Evolutionary conservation across 768 basidiomycete species (phyloP), one percentile per base, ranked within the genome.

Genomic region (Favolaschia claudopus): DNA sequence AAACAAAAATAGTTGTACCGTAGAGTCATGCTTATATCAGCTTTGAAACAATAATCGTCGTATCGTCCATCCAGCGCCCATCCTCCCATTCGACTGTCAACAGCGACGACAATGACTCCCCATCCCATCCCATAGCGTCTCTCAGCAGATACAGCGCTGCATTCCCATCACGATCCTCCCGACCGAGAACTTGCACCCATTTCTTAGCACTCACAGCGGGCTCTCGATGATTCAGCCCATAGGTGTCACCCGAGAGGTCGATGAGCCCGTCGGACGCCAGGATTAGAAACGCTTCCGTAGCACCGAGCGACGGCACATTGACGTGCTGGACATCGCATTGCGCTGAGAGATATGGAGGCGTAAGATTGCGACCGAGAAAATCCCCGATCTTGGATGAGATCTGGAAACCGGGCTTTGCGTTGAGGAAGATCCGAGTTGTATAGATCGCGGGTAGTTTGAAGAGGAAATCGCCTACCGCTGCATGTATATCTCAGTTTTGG

Each of bases 61-160:
- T 85, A 66, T 87, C 85, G 64, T 87, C 85, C 79, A 86, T 83
- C 84, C 84, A 86, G n/a, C n/a, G n/a, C 45, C 75, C 68, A 32
- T 66, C 70, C 24, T 64, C 61, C 70, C 78, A 78, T 69, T 86
- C 83, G 27, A 82, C 77, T 5, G 83, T 84, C 49, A 86, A 66
- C 69, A 76, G 71, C 49, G 76, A 70, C 22, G 81, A 83, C 14
- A 81, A 75, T 36, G 72, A 71, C 34, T 80, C 76, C 32, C 81
- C 77, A 10, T 74, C 69, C 7, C 78, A 80, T 2, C 82, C 82
- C 38, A 86, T 65, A 0, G 73, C 82, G 33, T 79, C 74, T 3
- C 81, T 73, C 17, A 86, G 66, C 19, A 85, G 69, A 28, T 63
- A 67, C 43, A 84, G 66, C 6, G 82, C 83, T 70, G 31, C 65